Conservation (phyloP, 208 protist genomes). For the Acanthamoeba healyi region DNA sequence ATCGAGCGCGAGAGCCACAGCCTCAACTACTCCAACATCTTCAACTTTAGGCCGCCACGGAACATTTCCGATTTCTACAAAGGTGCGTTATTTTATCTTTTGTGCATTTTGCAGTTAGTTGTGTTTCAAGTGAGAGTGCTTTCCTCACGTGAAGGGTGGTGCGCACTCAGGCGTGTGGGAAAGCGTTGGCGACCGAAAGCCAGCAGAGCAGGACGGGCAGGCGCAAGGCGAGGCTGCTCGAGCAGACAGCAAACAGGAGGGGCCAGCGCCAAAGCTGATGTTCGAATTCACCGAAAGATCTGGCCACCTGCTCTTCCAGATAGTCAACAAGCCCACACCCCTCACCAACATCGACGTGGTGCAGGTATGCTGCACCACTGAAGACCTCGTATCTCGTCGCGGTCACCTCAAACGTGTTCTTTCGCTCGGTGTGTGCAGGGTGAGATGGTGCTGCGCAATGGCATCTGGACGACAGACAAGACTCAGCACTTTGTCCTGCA, state of each 20-base stretch:
- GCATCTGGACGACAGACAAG: slow-evolving; percentile 72
- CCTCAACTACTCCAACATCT: slow-evolving; percentile 58
- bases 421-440: slow-evolving; percentile 37
- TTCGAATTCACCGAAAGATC: slow-evolving; percentile 62
- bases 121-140: no score
- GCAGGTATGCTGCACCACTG: slow-evolving; percentile 23
- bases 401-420: not conserved
- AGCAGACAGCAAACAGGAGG: not conserved
- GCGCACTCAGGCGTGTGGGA: slow-evolving; percentile 36
- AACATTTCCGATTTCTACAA: slow-evolving; percentile 69
- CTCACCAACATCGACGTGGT: slow-evolving; percentile 39
- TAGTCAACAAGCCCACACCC: slow-evolving; percentile 58
- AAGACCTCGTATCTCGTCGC: no score
- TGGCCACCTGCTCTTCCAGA: slow-evolving; percentile 56
- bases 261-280: not conserved
- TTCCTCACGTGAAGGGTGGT: not conserved
- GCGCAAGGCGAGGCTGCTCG: not conserved
- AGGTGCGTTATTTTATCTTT: not conserved
- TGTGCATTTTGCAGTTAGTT: no score
- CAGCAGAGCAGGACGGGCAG: not conserved
- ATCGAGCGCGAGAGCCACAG: slow-evolving; percentile 20
- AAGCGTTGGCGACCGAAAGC: not conserved
- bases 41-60: slow-evolving; percentile 45
- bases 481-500: slow-evolving; percentile 52
- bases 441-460: slow-evolving; percentile 76